Evolutionary conservation across 208 protist genomes (phyloP), one percentile per base, ranked within the genome.

Genomic region (Crithidia acanthocephali): DNA sequence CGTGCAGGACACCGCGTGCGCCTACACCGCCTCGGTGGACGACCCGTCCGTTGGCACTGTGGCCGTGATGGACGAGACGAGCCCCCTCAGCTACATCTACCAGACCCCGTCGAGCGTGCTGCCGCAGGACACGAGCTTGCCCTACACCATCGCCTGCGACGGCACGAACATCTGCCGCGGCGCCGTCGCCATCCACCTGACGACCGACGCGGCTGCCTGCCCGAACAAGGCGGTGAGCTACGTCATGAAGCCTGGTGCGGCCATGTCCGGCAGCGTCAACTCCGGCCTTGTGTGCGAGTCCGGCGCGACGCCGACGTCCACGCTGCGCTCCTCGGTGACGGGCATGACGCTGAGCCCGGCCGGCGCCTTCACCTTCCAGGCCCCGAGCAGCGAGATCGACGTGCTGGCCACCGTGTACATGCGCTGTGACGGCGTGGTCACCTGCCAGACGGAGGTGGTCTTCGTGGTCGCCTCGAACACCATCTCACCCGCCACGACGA

Each of bases 1-100:
- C 56, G 55, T 76, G 42, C 61, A 42, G 33, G 55, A 79, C n/a
- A 59, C 32, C 20, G 27, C 28, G 20, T 85, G 80, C 68, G 20
- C 35, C 33, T 81, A 85, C 80, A 85, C 44, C 13, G 62, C 68
- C n/a, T 52, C 51, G 11, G 69, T 80, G 33, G 9, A 2, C 3
- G 50, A 74, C 28, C 79, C 61, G 11, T 32, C 77, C 15, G 66
- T 83, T 1, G 84, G 84, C 68, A 57, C 60, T 13, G 61, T 62
- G 2, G 65, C 66, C 44, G n/a, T 77, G 16, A 37, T 60, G 42
- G 40, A 62, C 51, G 56, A 71, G 4, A 22, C 48, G 0, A 59
- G 75, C 68, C 74, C 79, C n/a, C 33, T 81, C 20, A 18, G 42
- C 56, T 89, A 89, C 72, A 63, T 84, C 25, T 89, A 84, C 77